Evolutionary conservation across 2,329 filamentous ascomycete species (phyloP).

Genomic region (Nigrospora oryzae): DNA sequence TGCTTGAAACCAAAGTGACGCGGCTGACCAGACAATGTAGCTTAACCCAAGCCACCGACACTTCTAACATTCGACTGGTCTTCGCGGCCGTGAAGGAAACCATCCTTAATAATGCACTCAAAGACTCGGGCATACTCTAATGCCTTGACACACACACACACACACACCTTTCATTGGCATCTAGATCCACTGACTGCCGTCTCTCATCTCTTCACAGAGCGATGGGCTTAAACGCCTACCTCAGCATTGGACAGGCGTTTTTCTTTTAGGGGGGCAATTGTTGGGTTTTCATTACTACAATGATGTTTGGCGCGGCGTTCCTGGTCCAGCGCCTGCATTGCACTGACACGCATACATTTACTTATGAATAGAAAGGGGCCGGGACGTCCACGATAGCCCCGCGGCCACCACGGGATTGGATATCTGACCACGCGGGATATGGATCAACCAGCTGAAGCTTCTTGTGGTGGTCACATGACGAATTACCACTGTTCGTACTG

Average conservation of each 20-base stretch:
- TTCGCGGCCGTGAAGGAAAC: conserved; percentile 99
- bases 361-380: too few relatives aligned
- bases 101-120: conserved; percentile 94
- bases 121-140: conserved; percentile 93
- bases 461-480: too few relatives aligned
- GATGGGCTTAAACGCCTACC: background rate
- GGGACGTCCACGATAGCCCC: too few relatives aligned
- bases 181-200: conserved; percentile 6
- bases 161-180: conserved; percentile 4
- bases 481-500: too few relatives aligned
- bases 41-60: conserved; percentile 96
- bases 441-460: too few relatives aligned
- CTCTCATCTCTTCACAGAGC: too few relatives aligned
- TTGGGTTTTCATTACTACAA: conserved; percentile 6
- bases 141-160: conserved; percentile 10
- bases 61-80: conserved; percentile 93
- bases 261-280: background rate
- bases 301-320: conserved; percentile 20
- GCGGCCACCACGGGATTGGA: too few relatives aligned
- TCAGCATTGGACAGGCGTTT: conserved; percentile 7
- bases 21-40: conserved; percentile 33
- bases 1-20: conserved; percentile 8
- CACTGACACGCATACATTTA: too few relatives aligned
- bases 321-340: conserved; percentile 8
- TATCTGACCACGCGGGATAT: too few relatives aligned